Evolutionary conservation across 2,329 filamentous ascomycete genomes (phyloP).

Genomic region (Fusarium annulatum): DNA sequence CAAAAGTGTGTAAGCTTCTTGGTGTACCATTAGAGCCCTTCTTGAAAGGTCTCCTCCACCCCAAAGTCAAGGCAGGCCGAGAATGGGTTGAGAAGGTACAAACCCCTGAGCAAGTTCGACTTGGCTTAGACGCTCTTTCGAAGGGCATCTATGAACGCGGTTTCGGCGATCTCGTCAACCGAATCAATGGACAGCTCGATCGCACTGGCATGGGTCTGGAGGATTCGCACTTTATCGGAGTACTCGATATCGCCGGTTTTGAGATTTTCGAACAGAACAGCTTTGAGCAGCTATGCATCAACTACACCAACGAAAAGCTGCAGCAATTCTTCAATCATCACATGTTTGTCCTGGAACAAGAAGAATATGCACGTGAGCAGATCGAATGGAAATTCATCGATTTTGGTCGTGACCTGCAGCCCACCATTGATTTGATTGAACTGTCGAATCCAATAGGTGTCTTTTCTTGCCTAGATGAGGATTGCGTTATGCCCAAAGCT

Average conservation of each 20-base stretch:
- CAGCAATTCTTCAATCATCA: constrained; percentile 99
- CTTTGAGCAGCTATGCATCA: constrained; percentile 99
- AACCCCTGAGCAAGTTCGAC: constrained; percentile 93
- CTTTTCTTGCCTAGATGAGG: constrained; percentile 97
- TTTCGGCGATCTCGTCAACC: constrained; percentile 90
- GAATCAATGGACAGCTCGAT: constrained; percentile 93
- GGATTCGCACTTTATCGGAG: constrained; percentile 95
- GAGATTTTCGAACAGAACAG: constrained; percentile 99
- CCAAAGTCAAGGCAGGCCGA: constrained; percentile 91
- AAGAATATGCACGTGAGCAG: constrained; percentile 96
- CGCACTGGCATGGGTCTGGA: constrained; percentile 85
- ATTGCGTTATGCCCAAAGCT: constrained; percentile 98
- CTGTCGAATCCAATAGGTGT: constrained; percentile 97
- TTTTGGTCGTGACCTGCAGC: constrained; percentile 95
- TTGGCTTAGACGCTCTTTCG: constrained; percentile 88
- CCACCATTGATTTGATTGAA: constrained; percentile 97
- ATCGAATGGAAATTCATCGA: constrained; percentile 99
- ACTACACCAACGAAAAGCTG: constrained; percentile 99
- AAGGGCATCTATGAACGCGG: constrained; percentile 98
- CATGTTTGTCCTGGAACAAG: constrained; percentile 99
- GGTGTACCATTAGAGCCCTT: constrained; percentile 89
- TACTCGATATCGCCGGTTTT: constrained; percentile 98
- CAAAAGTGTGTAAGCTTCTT: constrained; percentile 83
- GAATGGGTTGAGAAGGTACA: constrained; percentile 99
- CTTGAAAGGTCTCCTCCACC: constrained; percentile 87